Percentiles rank a stretch among this genome's conserved stretches.
phyloP scores from a whole-genome alignment of 1,284 basidiomycete species.

The Moesziomyces sp. region DNA sequence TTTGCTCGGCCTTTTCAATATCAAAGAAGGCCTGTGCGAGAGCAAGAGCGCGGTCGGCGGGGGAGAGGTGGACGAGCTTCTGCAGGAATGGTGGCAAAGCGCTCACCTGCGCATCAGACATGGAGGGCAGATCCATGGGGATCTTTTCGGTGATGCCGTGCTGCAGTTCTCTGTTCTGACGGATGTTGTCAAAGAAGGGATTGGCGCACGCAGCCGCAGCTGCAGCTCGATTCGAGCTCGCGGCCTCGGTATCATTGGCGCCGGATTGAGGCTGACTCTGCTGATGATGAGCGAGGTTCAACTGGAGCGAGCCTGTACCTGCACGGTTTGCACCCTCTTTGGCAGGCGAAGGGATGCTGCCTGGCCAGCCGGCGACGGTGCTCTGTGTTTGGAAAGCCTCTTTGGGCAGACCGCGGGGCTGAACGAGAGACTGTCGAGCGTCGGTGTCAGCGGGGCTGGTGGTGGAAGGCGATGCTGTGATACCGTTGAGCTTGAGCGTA shows the following conservation, averaged over 20 bases:
- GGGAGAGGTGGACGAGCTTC: slow-evolving; percentile 73
- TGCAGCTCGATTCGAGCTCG: slow-evolving; percentile 4
- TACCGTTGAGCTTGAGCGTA: slow-evolving; percentile 29
- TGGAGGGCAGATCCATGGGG: slow-evolving; percentile 54
- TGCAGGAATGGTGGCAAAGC: slow-evolving; percentile 84
- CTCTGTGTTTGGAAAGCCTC: slow-evolving; percentile 59
- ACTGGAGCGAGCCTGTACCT: slow-evolving; percentile 8
- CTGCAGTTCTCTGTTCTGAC: slow-evolving; percentile 90
- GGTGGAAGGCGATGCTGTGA: slow-evolving; percentile 11
- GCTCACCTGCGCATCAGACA: slow-evolving; percentile 30
- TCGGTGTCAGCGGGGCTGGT: slow-evolving; percentile 8
- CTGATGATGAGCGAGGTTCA: slow-evolving; percentile 24
- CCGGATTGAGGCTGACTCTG: slow-evolving; percentile 8
- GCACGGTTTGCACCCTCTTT: slow-evolving; percentile 12
- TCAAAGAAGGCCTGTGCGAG: slow-evolving; percentile 91
- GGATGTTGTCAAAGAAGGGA: slow-evolving; percentile 82
- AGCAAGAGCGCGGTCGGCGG: slow-evolving; percentile 77
- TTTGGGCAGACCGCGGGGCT: slow-evolving; percentile 56
- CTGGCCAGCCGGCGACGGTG: slow-evolving; percentile 46
- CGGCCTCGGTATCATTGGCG: neutral
- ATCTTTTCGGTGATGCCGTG: slow-evolving; percentile 74
- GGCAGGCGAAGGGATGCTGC: slow-evolving; percentile 22
- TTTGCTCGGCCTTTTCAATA: slow-evolving; percentile 89
- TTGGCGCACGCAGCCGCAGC: slow-evolving; percentile 58
- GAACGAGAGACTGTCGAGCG: slow-evolving; percentile 45